Conservation (phyloP, 169 alveolate species). For the Cryptosporidium sp. region DNA sequence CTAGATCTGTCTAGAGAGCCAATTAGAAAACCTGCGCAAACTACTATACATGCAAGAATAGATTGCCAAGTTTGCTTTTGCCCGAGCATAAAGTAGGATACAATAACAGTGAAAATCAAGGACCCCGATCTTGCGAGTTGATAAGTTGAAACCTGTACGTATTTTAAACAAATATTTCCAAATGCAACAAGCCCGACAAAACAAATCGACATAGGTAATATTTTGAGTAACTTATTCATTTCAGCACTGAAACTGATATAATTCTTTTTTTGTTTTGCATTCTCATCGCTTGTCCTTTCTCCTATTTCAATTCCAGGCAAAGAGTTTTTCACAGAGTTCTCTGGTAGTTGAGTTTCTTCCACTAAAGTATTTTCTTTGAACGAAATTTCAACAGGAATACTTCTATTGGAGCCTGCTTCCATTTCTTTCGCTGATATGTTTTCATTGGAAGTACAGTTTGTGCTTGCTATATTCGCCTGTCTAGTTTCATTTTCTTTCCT, state of each 20-base stretch:
- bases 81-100: slow-evolving; percentile 76
- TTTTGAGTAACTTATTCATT: slow-evolving; percentile 27
- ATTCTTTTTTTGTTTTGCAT: background rate
- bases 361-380: background rate
- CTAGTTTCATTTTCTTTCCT: background rate
- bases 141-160: slow-evolving; percentile 81
- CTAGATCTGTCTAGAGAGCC: slow-evolving; percentile 78
- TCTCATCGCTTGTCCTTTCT: background rate
- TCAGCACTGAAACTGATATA: background rate
- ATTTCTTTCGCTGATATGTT: slow-evolving; percentile 16
- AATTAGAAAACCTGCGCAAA: slow-evolving; percentile 77
- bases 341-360: background rate
- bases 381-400: slow-evolving; percentile 23
- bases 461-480: slow-evolving; percentile 2
- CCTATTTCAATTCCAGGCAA: background rate
- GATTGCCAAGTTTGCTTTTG: slow-evolving; percentile 68
- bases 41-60: slow-evolving; percentile 78
- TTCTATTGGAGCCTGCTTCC: background rate
- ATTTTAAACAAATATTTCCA: slow-evolving; percentile 77
- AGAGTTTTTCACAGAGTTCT: background rate
- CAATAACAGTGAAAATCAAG: slow-evolving; percentile 75
- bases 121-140: slow-evolving; percentile 82
- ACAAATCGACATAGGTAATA: slow-evolving; percentile 78
- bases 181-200: slow-evolving; percentile 80
- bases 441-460: slow-evolving; percentile 58